Evolutionary conservation across 257 asterid genomes (phyloP).

Genomic region (Ophiorrhiza pumila): DNA sequence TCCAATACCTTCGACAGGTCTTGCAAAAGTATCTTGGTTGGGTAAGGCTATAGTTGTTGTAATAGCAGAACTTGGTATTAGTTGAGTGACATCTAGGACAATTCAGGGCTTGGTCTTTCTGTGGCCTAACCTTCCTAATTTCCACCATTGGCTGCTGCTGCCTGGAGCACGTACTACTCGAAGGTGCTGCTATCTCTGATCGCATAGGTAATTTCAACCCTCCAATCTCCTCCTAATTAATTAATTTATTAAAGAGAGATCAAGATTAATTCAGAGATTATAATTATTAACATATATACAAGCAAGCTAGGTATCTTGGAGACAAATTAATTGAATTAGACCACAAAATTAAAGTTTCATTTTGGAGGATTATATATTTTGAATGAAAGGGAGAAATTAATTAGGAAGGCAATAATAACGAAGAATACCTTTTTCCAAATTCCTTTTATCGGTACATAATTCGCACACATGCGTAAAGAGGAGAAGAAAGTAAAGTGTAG

Average conservation of each 20-base stretch:
- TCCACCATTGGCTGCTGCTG: constrained; percentile 23
- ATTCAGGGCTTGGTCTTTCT: constrained; percentile 47
- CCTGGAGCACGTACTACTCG: constrained; percentile 37
- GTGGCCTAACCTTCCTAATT: constrained; percentile 59
- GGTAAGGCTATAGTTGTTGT: constrained; percentile 76
- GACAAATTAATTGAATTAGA: no score
- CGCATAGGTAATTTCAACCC: constrained; percentile 39
- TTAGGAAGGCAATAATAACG: constrained; percentile 15
- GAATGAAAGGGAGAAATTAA: not conserved
- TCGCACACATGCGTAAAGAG: constrained; percentile 28
- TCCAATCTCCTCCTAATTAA: constrained; percentile 69
- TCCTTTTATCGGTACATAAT: constrained; percentile 23
- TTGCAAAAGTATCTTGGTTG: constrained; percentile 87
- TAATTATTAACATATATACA: no score
- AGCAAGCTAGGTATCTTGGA: no score
- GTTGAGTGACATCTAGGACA: constrained; percentile 77
- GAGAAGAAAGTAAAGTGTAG: constrained; percentile 21
- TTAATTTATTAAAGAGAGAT: no score
- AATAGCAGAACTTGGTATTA: constrained; percentile 76
- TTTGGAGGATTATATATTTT: constrained; percentile 6
- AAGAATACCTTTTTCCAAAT: constrained; percentile 19
- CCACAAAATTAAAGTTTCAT: not conserved
- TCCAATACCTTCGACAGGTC: constrained; percentile 83
- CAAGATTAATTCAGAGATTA: not conserved
- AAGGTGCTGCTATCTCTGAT: constrained; percentile 31